Evolutionary conservation across 1,284 basidiomycete genomes (phyloP), one percentile per base, ranked within the genome.

Genomic region (Tranzscheliella williamsii): DNA sequence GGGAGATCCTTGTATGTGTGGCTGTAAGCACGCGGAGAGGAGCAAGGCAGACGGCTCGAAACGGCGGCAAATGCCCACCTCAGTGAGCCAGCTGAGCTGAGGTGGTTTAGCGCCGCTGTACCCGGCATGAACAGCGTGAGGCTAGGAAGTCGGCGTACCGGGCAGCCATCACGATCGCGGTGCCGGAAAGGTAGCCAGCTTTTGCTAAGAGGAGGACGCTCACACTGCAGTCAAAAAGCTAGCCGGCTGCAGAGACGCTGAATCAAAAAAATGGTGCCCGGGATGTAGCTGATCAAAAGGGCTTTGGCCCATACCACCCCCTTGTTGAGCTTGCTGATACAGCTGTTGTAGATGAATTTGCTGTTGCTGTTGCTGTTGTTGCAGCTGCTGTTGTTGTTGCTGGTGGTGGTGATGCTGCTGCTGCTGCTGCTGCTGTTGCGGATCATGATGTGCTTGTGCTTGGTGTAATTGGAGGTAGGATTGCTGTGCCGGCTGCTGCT

Each of bases 171-270:
- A n/a, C n/a, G n/a, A n/a, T n/a, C n/a, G n/a, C n/a, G n/a, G n/a
- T n/a, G n/a, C n/a, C n/a, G n/a, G n/a, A n/a, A n/a, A n/a, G n/a
- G n/a, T n/a, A n/a, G n/a, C n/a, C n/a, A n/a, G n/a, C n/a, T n/a
- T n/a, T n/a, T n/a, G n/a, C n/a, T n/a, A n/a, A n/a, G n/a, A n/a
- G n/a, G n/a, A n/a, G n/a, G 16, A 53, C 60, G 49, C 49, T 63
- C 41, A 63, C 15, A 63, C 60, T 56, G 40, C 53, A 50, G 60
- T 50, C 60, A 63, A 45, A 39, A 57, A 63, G 49, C 44, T 51
- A 52, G 60, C 53, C 18, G 60, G 43, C 60, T 63, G 60, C 53
- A 63, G 60, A 42, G 53, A 47, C 49, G 60, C 60, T 26, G 22
- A 43, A 34, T 63, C 60, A 63, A 63, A 63, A 63, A 63, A 63